These are phyloP conservation scores for Syzygium oleosum DNA, from an alignment of 345 rosid genomes.

Conservation along the genomic window DNA sequence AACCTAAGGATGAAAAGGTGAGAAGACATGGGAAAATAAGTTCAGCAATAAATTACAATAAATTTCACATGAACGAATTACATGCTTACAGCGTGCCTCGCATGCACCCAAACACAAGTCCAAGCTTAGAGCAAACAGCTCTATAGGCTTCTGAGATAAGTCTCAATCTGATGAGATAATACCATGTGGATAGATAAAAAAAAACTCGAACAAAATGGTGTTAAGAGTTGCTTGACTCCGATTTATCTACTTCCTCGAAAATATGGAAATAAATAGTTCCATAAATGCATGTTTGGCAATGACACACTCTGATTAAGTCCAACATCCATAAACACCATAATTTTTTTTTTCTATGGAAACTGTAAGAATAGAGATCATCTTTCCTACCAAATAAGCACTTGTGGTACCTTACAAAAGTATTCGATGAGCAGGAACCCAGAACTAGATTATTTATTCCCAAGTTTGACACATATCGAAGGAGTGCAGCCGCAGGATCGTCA, in stretches of 20 bases:
- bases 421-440: slow-evolving; percentile 58
- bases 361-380: neutral
- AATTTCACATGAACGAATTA: neutral
- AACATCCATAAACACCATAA: neutral
- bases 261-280: neutral
- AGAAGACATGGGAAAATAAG: neutral
- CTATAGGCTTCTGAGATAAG: neutral
- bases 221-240: neutral
- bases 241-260: neutral
- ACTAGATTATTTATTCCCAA: slow-evolving; percentile 48
- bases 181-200: neutral
- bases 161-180: neutral
- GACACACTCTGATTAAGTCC: neutral
- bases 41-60: neutral
- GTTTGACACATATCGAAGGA: slow-evolving; percentile 37
- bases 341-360: neutral
- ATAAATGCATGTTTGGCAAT: neutral
- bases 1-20: neutral
- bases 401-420: slow-evolving; percentile 44
- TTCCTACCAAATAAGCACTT: neutral
- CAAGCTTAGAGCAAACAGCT: neutral
- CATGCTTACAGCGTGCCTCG: neutral
- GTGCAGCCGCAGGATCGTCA: slow-evolving; percentile 57
- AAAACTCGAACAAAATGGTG: neutral
- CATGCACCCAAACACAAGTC: neutral